Evolutionary conservation across 768 basidiomycete species (phyloP), one percentile per base, ranked within the genome.

Genomic region (Amyloporia xantha): DNA sequence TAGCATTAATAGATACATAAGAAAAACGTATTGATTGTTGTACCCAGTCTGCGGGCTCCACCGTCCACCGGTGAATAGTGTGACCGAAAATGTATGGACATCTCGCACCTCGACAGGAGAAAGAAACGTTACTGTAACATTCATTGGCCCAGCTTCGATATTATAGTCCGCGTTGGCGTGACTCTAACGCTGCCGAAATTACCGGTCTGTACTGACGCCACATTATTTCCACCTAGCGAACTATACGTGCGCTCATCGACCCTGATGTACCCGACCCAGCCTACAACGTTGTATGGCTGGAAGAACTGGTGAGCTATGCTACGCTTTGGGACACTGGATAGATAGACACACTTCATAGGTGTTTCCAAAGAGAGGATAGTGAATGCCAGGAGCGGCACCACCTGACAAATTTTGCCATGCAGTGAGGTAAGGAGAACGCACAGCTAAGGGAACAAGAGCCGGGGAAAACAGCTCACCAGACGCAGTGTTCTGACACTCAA

Each of bases 21-120:
- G 69, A 65, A 53, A 71, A 71, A 3, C 71, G 70, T 4, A 72
- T 44, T 1, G 71, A 71, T 47, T 70, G 68, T n/a, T 57, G 59
- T 37, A 68, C 63, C 47, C 65, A 62, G 53, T 72, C 66, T 12
- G 58, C 54, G 0, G 69, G 67, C 67, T 70, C 19, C n/a, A n/a
- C n/a, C n/a, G n/a, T n/a, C n/a, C n/a, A n/a, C n/a, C n/a, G n/a
- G 15, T 39, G 9, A 39, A 9, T 7, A 39, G 7, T 17, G 12
- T 39, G 9, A n/a, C 9, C 9, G 19, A 19, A 7, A 23, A 21
- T 25, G 10, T 13, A 20, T 24, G 15, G 20, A 10, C 1, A 41
- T 25, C 52, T 17, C 59, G 17, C 41, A 69, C 69, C 60, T 68
- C 68, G 21, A 72, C 64, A 1, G 71, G 71, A 30, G 64, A 68